Evolutionary conservation across 148 eudicot genomes (phyloP).

Genomic region (Cornus florida): DNA sequence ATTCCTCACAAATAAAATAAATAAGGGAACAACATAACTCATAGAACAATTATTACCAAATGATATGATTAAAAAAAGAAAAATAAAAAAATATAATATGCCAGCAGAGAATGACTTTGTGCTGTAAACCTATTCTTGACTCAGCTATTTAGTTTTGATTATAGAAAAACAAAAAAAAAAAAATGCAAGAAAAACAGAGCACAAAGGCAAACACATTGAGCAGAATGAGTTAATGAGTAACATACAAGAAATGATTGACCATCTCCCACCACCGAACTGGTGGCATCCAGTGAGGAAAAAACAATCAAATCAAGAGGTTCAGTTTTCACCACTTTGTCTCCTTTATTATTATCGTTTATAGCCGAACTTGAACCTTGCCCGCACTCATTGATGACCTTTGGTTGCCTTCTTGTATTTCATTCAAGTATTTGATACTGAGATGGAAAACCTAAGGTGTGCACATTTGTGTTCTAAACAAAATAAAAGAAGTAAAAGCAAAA

Average conservation of each 20-base stretch:
- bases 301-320: constrained; percentile 39
- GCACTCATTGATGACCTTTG: background rate
- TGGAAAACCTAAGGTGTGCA: background rate
- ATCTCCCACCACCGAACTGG: constrained; percentile 21
- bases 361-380: constrained; percentile 6
- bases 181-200: no score
- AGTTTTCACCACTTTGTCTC: constrained; percentile 28
- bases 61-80: no score
- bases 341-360: constrained; percentile 13
- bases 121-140: background rate
- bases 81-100: no score
- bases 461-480: no score
- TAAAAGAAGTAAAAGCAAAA: constrained; percentile 9
- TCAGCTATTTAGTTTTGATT: no score
- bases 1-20: no score
- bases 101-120: background rate
- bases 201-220: background rate
- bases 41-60: background rate
- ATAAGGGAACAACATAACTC: background rate
- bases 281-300: constrained; percentile 5
- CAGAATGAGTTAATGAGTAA: constrained; percentile 4
- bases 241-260: constrained; percentile 45
- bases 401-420: constrained; percentile 21
- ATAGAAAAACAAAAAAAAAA: no score
- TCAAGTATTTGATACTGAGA: background rate